Conservation (phyloP, 768 basidiomycete species). For the Tylopilus felleus region DNA sequence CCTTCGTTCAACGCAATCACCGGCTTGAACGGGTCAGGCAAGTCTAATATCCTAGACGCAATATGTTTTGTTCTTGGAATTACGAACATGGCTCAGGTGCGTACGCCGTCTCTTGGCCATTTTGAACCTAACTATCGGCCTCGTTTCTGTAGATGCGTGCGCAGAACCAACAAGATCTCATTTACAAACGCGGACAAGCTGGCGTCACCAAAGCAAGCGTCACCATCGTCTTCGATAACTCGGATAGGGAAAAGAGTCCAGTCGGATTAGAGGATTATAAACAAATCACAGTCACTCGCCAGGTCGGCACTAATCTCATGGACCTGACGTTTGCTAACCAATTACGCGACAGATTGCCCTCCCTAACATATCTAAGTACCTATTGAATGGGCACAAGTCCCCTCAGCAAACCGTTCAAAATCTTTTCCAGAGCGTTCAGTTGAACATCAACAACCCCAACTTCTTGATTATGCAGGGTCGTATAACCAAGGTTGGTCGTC, state of each 20-base stretch:
- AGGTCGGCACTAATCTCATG: constrained; percentile 49
- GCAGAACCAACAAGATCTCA: constrained; percentile 93
- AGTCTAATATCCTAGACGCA: constrained; percentile 98
- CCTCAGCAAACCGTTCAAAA: constrained; percentile 82
- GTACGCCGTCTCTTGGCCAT: constrained; percentile 13
- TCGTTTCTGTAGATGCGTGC: constrained; percentile 74
- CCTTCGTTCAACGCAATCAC: constrained; percentile 98
- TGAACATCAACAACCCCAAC: constrained; percentile 99
- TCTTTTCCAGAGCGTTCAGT: constrained; percentile 93
- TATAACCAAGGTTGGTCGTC: constrained; percentile 79
- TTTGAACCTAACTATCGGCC: background rate
- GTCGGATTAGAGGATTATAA: constrained; percentile 73
- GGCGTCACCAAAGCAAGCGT: constrained; percentile 97
- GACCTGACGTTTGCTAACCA: background rate
- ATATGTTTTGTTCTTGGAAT: constrained; percentile 99
- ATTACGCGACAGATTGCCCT: constrained; percentile 68
- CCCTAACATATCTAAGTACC: constrained; percentile 91
- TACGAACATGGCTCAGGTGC: constrained; percentile 91
- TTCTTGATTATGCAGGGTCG: constrained; percentile 99
- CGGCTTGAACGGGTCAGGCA: constrained; percentile 92
- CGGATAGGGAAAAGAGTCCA: constrained; percentile 80
- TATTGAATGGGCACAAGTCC: constrained; percentile 93
- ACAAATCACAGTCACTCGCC: constrained; percentile 96
- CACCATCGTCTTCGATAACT: constrained; percentile 98
- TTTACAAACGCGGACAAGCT: constrained; percentile 98